phyloP scores from a whole-genome alignment of 352 stramenopile species.

The Phytophthora sp. region DNA sequence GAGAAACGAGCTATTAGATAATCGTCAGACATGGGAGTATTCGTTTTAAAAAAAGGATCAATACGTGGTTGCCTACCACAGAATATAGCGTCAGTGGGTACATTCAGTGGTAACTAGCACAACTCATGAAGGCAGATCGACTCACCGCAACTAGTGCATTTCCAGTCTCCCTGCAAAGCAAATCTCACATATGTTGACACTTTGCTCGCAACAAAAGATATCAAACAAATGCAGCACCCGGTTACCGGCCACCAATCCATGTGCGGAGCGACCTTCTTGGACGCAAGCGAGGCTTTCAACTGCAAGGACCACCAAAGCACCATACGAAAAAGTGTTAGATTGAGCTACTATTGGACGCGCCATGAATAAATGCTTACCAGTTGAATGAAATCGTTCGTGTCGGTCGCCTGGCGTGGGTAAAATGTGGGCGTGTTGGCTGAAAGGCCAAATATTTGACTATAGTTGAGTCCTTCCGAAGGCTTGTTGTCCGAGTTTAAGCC shows the following conservation, averaged over 20 bases:
- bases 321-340: constrained; percentile 4
- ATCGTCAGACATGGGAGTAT: not conserved
- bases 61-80: constrained; percentile 62
- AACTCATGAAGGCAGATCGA: not conserved
- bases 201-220: constrained; percentile 1
- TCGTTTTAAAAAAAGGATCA: constrained; percentile 7
- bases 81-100: constrained; percentile 14
- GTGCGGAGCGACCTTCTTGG: constrained; percentile 63
- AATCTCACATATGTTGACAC: constrained; percentile 23
- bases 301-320: constrained; percentile 10
- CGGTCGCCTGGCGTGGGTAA: constrained; percentile 36
- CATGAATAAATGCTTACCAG: constrained; percentile 28
- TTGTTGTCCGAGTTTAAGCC: constrained; percentile 4
- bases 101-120: not conserved
- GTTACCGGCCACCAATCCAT: constrained; percentile 84
- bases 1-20: constrained; percentile 20
- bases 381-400: constrained; percentile 41
- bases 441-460: constrained; percentile 37
- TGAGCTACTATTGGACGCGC: not conserved
- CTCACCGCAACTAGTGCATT: constrained; percentile 76
- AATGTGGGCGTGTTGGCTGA: constrained; percentile 53
- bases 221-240: constrained; percentile 15
- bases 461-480: constrained; percentile 9
- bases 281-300: constrained; percentile 37
- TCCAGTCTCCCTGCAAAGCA: constrained; percentile 70